Evolutionary conservation across 139 green algal species (phyloP).

Genomic region (Coccomyxa sp.): DNA sequence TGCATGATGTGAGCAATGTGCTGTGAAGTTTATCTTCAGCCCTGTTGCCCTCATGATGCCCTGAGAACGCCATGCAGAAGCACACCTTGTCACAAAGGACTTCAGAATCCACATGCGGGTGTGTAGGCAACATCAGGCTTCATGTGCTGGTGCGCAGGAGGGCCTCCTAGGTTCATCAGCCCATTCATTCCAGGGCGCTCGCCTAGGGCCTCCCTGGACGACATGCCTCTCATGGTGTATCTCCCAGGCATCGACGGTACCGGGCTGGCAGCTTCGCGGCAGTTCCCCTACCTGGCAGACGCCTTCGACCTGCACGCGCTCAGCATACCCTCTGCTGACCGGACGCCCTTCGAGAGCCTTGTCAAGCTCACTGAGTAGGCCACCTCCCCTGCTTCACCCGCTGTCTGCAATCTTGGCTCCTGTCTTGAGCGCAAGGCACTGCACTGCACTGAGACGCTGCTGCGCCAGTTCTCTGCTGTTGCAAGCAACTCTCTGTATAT

Average conservation of each 20-base stretch:
- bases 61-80: too few relatives aligned
- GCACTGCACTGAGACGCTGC: too few relatives aligned
- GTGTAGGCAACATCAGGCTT: too few relatives aligned
- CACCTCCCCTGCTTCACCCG: background rate
- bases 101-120: too few relatives aligned
- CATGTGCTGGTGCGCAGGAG: slow-evolving; percentile 14
- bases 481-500: background rate
- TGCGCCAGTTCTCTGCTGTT: background rate
- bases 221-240: slow-evolving; percentile 74
- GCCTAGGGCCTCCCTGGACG: slow-evolving; percentile 2
- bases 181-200: slow-evolving; percentile 6
- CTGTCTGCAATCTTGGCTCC: too few relatives aligned
- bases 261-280: slow-evolving; percentile 64
- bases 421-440: too few relatives aligned
- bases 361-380: slow-evolving; percentile 36
- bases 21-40: too few relatives aligned
- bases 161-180: slow-evolving; percentile 26
- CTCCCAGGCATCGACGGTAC: slow-evolving; percentile 78
- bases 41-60: too few relatives aligned
- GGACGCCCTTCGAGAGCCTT: slow-evolving; percentile 62
- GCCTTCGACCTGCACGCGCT: slow-evolving; percentile 73
- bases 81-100: too few relatives aligned
- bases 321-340: slow-evolving; percentile 56
- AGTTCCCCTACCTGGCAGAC: slow-evolving; percentile 64
- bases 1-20: too few relatives aligned